Conservation (phyloP, 2,329 filamentous ascomycete species). For the Colletotrichum tabaci region DNA sequence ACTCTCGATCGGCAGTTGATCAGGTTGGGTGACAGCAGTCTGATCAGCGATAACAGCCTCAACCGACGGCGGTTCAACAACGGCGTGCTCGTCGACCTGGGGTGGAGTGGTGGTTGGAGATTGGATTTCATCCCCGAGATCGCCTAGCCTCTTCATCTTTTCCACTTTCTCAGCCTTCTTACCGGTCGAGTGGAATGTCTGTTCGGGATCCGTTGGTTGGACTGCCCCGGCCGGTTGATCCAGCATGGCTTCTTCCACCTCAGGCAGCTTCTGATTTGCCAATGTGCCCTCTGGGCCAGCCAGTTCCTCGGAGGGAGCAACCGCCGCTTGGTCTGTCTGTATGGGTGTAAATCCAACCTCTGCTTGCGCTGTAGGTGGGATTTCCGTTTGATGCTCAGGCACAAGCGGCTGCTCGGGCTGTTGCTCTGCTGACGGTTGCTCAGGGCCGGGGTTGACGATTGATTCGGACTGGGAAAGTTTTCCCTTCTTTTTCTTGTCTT, state of each 20-base stretch:
- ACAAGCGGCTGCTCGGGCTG: not conserved
- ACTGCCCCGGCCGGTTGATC: not conserved
- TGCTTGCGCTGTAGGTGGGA: not conserved
- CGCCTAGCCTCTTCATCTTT: constrained; percentile 28
- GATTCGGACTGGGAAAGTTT: constrained; percentile 43
- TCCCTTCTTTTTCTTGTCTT: constrained; percentile 45
- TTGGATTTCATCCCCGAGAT: constrained; percentile 35
- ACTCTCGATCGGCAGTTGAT: not conserved
- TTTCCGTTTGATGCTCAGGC: not conserved
- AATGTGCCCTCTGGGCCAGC: constrained; percentile 34
- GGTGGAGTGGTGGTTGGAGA: not conserved
- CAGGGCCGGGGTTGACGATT: not conserved
- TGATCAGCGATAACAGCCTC: not conserved
- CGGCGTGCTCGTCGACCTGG: not conserved
- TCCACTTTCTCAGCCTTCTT: constrained; percentile 36
- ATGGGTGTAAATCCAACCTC: not conserved
- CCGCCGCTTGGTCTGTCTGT: constrained; percentile 27
- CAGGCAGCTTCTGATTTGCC: constrained; percentile 5
- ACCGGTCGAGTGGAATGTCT: constrained; percentile 31
- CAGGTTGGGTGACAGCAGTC: not conserved
- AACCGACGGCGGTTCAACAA: too few relatives aligned
- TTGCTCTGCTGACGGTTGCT: not conserved
- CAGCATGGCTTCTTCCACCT: not conserved
- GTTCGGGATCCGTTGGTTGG: constrained; percentile 41
- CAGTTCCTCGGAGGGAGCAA: not conserved